phyloP scores from a whole-genome alignment of 73 alveolate species.

The Effrenium voratum region DNA sequence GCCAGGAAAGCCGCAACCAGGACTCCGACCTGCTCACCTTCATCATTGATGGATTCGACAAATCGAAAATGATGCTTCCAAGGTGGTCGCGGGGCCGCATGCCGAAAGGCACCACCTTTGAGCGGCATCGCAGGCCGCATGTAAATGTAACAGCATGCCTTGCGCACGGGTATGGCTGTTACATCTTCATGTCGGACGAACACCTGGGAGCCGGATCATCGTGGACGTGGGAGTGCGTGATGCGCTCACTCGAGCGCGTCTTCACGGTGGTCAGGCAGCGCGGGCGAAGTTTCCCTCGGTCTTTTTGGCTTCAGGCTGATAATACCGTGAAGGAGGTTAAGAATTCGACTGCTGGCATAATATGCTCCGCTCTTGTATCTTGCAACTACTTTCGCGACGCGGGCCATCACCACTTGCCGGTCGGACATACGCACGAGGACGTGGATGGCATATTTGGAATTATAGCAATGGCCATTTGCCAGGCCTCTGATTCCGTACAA shows the following conservation, averaged over 20 bases:
- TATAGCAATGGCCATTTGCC: too few relatives aligned
- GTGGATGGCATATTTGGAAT: not conserved
- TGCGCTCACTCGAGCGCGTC: not conserved
- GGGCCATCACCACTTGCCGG: slow-evolving; percentile 12
- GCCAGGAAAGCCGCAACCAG: not conserved
- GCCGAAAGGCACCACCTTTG: not conserved
- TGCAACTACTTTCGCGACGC: not conserved
- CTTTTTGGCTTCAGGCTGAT: not conserved
- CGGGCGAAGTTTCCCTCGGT: not conserved
- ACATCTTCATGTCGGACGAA: not conserved
- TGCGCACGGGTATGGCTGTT: slow-evolving; percentile 6
- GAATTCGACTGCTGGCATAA: not conserved
- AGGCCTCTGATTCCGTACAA: too few relatives aligned
- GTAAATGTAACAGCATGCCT: not conserved
- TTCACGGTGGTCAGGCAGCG: not conserved
- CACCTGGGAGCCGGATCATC: not conserved
- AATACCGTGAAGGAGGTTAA: slow-evolving; percentile 38
- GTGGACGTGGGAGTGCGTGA: not conserved
- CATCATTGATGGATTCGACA: slow-evolving; percentile 17
- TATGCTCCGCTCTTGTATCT: not conserved
- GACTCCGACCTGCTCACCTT: not conserved
- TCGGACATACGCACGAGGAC: slow-evolving; percentile 45
- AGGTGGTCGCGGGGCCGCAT: not conserved
- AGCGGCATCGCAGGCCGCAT: not conserved
- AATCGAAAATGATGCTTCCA: not conserved